A percentile compares a stretch with the other conserved stretches of the same genome.
phyloP scores from a whole-genome alignment of 352 stramenopile species.

The Phytophthora colocasiae region DNA sequence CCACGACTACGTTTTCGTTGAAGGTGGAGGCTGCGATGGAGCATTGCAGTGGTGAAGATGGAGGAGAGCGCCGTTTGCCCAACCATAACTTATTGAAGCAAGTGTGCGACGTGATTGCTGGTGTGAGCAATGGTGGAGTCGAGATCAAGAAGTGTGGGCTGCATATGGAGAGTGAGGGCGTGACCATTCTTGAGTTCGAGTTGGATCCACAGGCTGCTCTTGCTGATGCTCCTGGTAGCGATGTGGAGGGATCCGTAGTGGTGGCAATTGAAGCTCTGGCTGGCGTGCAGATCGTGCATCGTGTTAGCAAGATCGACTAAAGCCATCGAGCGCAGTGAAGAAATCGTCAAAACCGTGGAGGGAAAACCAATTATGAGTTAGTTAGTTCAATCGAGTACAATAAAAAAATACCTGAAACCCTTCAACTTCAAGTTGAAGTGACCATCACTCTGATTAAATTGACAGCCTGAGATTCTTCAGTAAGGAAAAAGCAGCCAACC shows the following conservation, averaged over 20 bases:
- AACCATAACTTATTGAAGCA: constrained; percentile 91
- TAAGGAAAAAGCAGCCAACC: too few relatives aligned
- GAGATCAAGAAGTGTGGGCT: constrained; percentile 88
- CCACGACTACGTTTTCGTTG: constrained; percentile 56
- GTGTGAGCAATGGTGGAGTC: constrained; percentile 61
- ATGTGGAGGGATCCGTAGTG: constrained; percentile 45
- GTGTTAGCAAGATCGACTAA: constrained; percentile 37
- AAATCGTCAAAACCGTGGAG: constrained; percentile 10
- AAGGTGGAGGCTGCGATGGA: constrained; percentile 74
- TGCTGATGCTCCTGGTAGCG: constrained; percentile 22
- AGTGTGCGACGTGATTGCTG: constrained; percentile 80
- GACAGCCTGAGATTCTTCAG: too few relatives aligned
- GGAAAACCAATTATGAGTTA: constrained; percentile 39
- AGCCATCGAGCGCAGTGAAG: not conserved
- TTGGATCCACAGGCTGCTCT: constrained; percentile 55
- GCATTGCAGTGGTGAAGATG: constrained; percentile 44
- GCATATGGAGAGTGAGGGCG: constrained; percentile 71
- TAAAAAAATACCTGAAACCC: constrained; percentile 38
- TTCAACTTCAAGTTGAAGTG: constrained; percentile 23
- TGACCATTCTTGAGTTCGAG: constrained; percentile 83
- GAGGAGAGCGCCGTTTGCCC: constrained; percentile 61
- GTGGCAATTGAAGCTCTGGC: constrained; percentile 51
- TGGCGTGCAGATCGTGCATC: constrained; percentile 53
- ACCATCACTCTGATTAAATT: constrained; percentile 35
- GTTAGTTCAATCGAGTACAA: constrained; percentile 47